Evolutionary conservation across 208 protist genomes (phyloP).

Genomic region (Tritrichomonas foetus): DNA sequence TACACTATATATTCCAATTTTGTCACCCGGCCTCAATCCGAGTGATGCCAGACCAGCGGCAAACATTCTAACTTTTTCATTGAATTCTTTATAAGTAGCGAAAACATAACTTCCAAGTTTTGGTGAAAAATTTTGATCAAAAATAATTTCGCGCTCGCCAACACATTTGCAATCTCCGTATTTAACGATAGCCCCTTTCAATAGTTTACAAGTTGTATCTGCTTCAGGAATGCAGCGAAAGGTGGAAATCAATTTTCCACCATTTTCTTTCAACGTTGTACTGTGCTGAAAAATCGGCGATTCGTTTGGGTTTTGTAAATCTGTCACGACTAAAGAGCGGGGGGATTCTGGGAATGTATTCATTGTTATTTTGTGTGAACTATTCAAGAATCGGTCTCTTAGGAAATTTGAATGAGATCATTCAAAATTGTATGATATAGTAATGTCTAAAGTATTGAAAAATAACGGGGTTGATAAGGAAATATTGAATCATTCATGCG

Average conservation of each 20-base stretch:
- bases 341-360: no score
- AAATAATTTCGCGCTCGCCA: neutral
- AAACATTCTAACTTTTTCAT: neutral
- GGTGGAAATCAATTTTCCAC: neutral
- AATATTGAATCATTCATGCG: no score
- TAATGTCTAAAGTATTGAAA: no score
- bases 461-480: no score
- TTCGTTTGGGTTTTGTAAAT: neutral
- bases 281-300: neutral
- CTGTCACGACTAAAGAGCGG: neutral
- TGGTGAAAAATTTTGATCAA: neutral
- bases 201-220: neutral
- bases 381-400: no score
- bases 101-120: neutral
- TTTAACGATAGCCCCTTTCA: neutral
- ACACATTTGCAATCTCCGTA: neutral
- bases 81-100: conserved; percentile 36
- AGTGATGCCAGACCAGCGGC: neutral
- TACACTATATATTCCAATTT: conserved; percentile 38
- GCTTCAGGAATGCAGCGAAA: neutral
- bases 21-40: conserved; percentile 41
- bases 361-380: no score
- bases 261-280: neutral
- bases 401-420: no score
- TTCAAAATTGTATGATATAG: no score